Conservation (phyloP, 345 rosid genomes). For the Eucalyptus paniculata region DNA sequence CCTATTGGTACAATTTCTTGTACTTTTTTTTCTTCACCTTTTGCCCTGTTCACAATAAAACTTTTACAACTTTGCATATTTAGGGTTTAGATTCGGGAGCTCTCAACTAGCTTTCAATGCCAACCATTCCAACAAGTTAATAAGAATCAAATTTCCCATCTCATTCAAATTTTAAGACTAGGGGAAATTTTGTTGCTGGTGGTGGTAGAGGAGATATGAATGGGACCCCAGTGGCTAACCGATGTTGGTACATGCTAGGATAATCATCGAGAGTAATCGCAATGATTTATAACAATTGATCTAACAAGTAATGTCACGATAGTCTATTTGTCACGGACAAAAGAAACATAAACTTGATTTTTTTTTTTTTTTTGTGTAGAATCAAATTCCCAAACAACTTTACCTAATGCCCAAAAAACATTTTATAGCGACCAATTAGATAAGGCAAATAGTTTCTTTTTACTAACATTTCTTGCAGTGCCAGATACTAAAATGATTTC, state of each 20-base stretch:
- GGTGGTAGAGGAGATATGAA: not conserved
- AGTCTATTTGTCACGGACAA: not conserved
- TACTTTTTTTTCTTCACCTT: no score
- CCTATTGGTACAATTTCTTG: not conserved
- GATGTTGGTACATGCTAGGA: not conserved
- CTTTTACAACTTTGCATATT: no score
- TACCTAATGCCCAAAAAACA: not conserved
- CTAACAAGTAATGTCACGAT: not conserved
- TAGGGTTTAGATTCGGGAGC: not conserved
- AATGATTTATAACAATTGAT: not conserved
- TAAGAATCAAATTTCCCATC: not conserved
- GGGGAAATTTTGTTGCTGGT: not conserved
- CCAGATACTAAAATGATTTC: not conserved
- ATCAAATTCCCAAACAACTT: not conserved
- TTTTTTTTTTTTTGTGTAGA: not conserved
- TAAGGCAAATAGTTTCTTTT: not conserved
- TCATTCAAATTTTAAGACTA: not conserved
- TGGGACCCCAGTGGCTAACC: not conserved
- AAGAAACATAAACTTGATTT: not conserved
- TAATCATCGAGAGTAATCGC: not conserved
- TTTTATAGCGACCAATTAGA: not conserved
- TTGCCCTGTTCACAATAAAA: not conserved
- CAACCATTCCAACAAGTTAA: not conserved
- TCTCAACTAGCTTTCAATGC: not conserved
- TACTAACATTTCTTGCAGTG: not conserved